Conservation (phyloP, 225 moss, liverwort and hornwort genomes). For the Rhytidiadelphus loreus region DNA sequence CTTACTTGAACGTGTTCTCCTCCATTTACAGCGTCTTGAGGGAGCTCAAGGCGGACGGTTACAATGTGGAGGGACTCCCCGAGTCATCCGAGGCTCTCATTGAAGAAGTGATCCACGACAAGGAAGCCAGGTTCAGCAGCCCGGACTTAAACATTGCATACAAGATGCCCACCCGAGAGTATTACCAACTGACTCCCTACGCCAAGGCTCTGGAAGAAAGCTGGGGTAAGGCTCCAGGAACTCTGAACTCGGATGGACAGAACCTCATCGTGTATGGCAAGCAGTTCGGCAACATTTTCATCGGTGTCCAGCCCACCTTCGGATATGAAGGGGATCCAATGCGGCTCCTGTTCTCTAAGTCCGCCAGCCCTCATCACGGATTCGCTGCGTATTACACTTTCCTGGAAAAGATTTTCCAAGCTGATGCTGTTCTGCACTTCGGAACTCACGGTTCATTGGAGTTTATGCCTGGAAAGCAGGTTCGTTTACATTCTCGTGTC, state of each 20-base stretch:
- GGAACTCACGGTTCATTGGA: constrained; percentile 96
- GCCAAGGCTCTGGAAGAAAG: constrained; percentile 89
- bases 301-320: constrained; percentile 95
- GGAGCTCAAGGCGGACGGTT: constrained; percentile 81
- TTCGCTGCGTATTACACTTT: constrained; percentile 98
- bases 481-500: not conserved
- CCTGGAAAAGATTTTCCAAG: constrained; percentile 76
- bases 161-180: constrained; percentile 87
- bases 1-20: constrained; percentile 90
- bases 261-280: constrained; percentile 87
- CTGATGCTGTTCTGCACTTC: constrained; percentile 91
- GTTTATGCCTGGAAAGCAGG: constrained; percentile 99
- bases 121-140: constrained; percentile 91
- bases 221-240: constrained; percentile 97
- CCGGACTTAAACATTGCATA: constrained; percentile 93
- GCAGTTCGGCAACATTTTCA: constrained; percentile 89
- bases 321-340: constrained; percentile 99
- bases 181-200: constrained; percentile 79
- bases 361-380: constrained; percentile 96
- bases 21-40: constrained; percentile 93
- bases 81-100: constrained; percentile 76
- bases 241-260: constrained; percentile 86
- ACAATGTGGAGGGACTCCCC: constrained; percentile 82
- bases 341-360: constrained; percentile 92
- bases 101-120: constrained; percentile 94